These are phyloP conservation scores for Nyctanthes arbortristis DNA, from an alignment of 257 asterid genomes.

Conservation along the genomic window DNA sequence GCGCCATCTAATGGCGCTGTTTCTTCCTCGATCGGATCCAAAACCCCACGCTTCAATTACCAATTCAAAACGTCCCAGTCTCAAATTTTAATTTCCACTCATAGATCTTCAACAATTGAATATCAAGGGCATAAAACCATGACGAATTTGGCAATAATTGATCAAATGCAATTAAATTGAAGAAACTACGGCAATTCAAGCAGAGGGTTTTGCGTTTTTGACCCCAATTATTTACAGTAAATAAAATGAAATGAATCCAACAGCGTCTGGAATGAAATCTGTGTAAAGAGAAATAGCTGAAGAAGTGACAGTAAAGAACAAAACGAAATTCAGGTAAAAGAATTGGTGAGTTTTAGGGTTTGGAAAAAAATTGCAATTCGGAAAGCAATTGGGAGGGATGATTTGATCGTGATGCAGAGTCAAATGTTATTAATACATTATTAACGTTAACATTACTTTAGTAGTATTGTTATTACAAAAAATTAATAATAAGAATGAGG, in stretches of 20 bases:
- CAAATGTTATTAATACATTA: background rate
- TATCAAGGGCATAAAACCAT: background rate
- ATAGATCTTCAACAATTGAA: background rate
- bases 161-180: background rate
- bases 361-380: background rate
- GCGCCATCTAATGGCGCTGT: conserved; percentile 99
- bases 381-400: background rate
- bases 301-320: background rate
- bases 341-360: background rate
- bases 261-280: background rate
- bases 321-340: background rate
- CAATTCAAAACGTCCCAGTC: background rate
- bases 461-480: too few species aligned
- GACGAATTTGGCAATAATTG: background rate
- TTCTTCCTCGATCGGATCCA: conserved; percentile 62
- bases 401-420: background rate
- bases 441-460: background rate
- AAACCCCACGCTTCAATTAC: conserved; percentile 30
- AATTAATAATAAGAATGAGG: too few species aligned
- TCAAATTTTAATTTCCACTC: background rate
- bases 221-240: background rate
- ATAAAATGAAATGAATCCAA: background rate
- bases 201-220: conserved; percentile 1
- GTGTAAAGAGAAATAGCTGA: background rate
- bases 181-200: background rate